A percentile compares a stretch with the other conserved stretches of the same genome.
Conservation (phyloP, 495 filamentous ascomycete genomes). For the Xylaria cubensis region DNA sequence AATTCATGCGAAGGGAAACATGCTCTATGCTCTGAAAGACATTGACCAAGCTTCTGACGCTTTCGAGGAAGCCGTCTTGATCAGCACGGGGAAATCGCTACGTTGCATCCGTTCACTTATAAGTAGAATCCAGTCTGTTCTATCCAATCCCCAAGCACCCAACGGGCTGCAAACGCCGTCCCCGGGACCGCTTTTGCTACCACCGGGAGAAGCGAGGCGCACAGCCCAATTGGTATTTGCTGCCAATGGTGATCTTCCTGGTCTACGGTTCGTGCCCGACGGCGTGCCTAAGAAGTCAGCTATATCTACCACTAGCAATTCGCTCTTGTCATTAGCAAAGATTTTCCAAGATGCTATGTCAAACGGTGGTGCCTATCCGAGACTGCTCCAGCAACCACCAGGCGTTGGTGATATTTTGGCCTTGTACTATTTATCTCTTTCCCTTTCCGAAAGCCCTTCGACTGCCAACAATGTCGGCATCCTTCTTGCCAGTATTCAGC, state of each 20-base stretch:
- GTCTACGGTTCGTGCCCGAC: conserved; percentile 75
- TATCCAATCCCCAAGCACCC: conserved; percentile 53
- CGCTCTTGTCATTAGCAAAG: conserved; percentile 91
- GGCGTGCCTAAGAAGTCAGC: conserved; percentile 79
- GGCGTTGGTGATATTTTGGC: conserved; percentile 93
- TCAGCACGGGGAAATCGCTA: conserved; percentile 76
- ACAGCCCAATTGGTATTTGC: conserved; percentile 88
- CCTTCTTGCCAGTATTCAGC: conserved; percentile 90
- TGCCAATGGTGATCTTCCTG: conserved; percentile 79
- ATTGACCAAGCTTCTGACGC: conserved; percentile 83
- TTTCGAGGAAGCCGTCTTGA: conserved; percentile 94
- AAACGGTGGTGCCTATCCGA: conserved; percentile 66
- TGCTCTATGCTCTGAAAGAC: conserved; percentile 92
- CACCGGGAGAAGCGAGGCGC: conserved; percentile 81
- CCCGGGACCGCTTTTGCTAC: conserved; percentile 68
- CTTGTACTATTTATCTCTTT: conserved; percentile 94
- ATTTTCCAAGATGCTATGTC: conserved; percentile 99
- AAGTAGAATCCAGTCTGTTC: conserved; percentile 76
- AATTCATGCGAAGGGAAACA: conserved; percentile 96
- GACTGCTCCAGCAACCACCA: conserved; percentile 65
- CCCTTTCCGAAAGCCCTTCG: conserved; percentile 93
- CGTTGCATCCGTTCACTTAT: conserved; percentile 82
- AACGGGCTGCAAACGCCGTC: conserved; percentile 29
- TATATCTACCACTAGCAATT: conserved; percentile 94
- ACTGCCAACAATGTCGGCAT: conserved; percentile 99